Percentiles rank a stretch among this genome's conserved stretches.
Conservation (phyloP, 163 green algal species). For the Chloroidium sp. region DNA sequence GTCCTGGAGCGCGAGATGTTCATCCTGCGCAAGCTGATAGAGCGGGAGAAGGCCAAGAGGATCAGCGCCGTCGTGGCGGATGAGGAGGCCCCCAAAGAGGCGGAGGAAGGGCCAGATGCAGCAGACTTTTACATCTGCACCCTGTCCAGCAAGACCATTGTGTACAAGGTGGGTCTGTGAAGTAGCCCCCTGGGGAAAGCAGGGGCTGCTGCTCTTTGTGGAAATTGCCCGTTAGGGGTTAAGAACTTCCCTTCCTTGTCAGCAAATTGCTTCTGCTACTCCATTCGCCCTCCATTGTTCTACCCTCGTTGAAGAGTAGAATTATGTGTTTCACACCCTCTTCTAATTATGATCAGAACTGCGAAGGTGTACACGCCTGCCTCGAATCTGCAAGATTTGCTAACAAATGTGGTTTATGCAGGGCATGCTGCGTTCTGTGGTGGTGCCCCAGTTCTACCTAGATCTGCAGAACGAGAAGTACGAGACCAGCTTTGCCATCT, state of each 20-base stretch:
- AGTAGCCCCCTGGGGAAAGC: background rate
- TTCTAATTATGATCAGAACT: no score
- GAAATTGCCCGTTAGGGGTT: no score
- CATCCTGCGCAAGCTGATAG: constrained; percentile 86
- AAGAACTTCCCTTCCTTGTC: no score
- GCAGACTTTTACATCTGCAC: constrained; percentile 93
- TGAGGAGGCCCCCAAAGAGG: background rate
- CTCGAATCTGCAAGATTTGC: no score
- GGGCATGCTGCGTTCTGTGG: constrained; percentile 90
- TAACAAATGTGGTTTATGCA: constrained; percentile 12
- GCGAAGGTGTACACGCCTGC: no score
- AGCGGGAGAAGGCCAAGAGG: constrained; percentile 58
- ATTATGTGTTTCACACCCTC: no score
- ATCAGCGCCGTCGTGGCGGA: background rate
- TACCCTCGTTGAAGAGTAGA: no score
- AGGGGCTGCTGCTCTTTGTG: no score
- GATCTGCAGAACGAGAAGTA: constrained; percentile 83
- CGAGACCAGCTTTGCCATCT: constrained; percentile 88
- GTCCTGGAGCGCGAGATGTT: constrained; percentile 95
- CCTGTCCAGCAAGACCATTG: constrained; percentile 85
- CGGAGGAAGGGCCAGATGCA: background rate
- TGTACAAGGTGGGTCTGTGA: constrained; percentile 81
- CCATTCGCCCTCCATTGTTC: no score
- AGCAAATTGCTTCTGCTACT: no score
- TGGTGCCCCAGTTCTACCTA: constrained; percentile 80